These are phyloP conservation scores for Alternaria sp. DNA, from an alignment of 2,329 filamentous ascomycete species.

Conservation along the genomic window DNA sequence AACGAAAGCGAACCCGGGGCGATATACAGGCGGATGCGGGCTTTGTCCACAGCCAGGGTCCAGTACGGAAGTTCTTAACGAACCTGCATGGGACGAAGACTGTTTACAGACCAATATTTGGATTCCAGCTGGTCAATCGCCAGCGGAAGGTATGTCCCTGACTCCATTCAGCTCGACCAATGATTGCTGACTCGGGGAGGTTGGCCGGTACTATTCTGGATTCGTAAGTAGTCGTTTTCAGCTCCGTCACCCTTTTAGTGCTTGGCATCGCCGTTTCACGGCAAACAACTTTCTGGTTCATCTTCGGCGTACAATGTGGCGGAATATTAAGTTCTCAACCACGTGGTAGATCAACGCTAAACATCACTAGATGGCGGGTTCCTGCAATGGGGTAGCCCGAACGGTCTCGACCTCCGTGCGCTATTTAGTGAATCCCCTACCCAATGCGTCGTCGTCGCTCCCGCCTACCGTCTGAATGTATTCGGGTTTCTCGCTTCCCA, in stretches of 20 bases:
- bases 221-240: conserved; percentile 53
- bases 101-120: conserved; percentile 66
- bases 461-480: conserved; percentile 65
- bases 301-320: not conserved
- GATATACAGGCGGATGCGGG: conserved; percentile 52
- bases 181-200: conserved; percentile 42
- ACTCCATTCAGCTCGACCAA: not conserved
- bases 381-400: conserved; percentile 64
- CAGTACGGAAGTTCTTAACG: conserved; percentile 24
- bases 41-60: conserved; percentile 61
- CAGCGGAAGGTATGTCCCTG: conserved; percentile 41
- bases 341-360: conserved; percentile 11
- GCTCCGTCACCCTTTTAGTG: not conserved
- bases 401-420: conserved; percentile 55
- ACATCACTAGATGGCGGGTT: conserved; percentile 61
- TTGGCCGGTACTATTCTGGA: conserved; percentile 67
- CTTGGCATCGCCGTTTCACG: conserved; percentile 7
- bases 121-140: conserved; percentile 58
- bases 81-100: conserved; percentile 58
- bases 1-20: conserved; percentile 57
- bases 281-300: not conserved
- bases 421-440: conserved; percentile 59
- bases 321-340: not conserved
- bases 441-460: conserved; percentile 61
- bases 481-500: conserved; percentile 64